Base-by-base conservation (phyloP, 2,329 filamentous ascomycete species). In the Bipolaris gigantea region DNA sequence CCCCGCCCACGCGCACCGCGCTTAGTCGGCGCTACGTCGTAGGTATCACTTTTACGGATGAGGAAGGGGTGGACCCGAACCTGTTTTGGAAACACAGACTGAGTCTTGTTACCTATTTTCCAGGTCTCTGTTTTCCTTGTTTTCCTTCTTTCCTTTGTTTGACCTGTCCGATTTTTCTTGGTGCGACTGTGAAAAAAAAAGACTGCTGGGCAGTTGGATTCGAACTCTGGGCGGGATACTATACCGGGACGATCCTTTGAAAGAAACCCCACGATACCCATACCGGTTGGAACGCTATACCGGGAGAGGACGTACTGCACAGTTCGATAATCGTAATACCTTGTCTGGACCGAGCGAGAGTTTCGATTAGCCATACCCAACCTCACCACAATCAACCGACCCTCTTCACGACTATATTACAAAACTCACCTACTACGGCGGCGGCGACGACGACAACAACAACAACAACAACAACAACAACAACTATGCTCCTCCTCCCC, bases 401-500 rank as follows among this genome's bases (percentile, higher is more conserved):
- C 11, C 23, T 10, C 32, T 16, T 30, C 27, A 23, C 42, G 8
- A n/a, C 30, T 2, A 21, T 15, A 16, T 39, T 9, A 5, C 11
- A 53, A 44, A 53, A 44, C 4, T 16, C 18, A 19, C 5, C 18
- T 30, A 19, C 32, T 23, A 5, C 7, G 5, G 23, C 23, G 5
- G 7, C 23, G 23, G 7, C 23, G 7, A 23, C 23, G 7, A 23
- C 23, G 7, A 23, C 23, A 23, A 23, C 23, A 23, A 23, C 23
- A 23, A 23, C 23, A 23, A 23, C 23, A 23, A 23, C 23, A 23
- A 23, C 23, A 23, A 23, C 23, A 23, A 21, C 18, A 10, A 27
- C 27, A 59, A 61, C 44, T 27, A 69, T 67, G 56, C 18, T 57
- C 19, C 63, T 69, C 45, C 64, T 69, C 45, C 64, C 67, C 1